Base-by-base conservation (phyloP, 1,139 yeast genomes). In the Candida frijolesensis region DNA sequence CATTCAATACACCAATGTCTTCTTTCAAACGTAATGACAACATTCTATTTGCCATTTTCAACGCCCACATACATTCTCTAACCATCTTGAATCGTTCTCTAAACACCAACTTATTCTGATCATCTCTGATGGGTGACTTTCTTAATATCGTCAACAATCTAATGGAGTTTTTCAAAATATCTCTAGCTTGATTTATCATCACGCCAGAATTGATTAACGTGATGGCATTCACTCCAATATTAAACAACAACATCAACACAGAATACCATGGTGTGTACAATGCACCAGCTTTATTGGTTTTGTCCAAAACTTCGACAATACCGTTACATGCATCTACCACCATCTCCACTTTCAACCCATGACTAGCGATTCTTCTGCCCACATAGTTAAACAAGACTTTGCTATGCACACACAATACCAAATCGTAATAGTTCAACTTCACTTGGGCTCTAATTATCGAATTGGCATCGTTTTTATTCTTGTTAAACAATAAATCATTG, bases 21-120 rank as follows among this genome's bases (percentile, higher is more conserved):
- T 79, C 78, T 49, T 71, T 64, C 48, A 82, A 65, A 49, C 83
- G 67, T 50, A 81, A 66, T 14, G 76, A 66, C 45, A 82, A 65
- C 56, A 82, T 74, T 52, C 80, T 79, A 57, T 81, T 82, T 47
- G 83, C 68, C 71, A 78, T 80, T 54, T 82, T 82, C 38, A 84
- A 62, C 1, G 83, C 84, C 89, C 89, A 84, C 29, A 82, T 62
- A 60, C 87, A 82, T 60, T 84, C 89, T 48, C 75, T 72, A 10
- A 80, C 82, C 89, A 84, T 84, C 45, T 73, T 76, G 60, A 79
- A 80, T 48, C 84, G 63, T 47, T 74, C 79, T 43, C 71, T 71
- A 32, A 67, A 60, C 6, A 74, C 59, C 11, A 77, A 60, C 49
- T 66, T 66, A 16, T 78, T 77, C 32, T 62, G 55, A 5, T 61